Evolutionary conservation across 768 basidiomycete species (phyloP).

Genomic region (Gloeopeniophorella convolvens): DNA sequence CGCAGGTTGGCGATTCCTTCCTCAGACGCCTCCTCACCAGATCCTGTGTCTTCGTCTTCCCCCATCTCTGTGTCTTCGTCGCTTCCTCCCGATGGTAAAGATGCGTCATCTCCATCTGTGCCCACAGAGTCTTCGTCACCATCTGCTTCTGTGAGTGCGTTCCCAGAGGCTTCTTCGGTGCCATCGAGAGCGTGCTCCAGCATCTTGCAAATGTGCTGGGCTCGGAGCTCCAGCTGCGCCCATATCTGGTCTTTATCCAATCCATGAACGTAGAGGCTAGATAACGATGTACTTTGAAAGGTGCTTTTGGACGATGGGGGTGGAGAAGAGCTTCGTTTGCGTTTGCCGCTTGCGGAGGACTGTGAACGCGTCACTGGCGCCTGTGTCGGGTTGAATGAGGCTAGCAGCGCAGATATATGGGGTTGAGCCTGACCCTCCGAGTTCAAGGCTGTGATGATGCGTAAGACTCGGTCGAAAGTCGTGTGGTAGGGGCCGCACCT

Average conservation of each 20-base stretch:
- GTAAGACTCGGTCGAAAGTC: too few relatives aligned
- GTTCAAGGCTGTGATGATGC: constrained; percentile 60
- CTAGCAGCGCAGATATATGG: constrained; percentile 58
- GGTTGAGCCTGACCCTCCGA: constrained; percentile 61
- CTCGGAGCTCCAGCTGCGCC: constrained; percentile 86
- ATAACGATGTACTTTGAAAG: constrained; percentile 62
- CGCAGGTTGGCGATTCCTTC: constrained; percentile 25
- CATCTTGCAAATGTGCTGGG: constrained; percentile 61
- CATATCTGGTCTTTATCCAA: constrained; percentile 88
- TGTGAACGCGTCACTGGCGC: constrained; percentile 75
- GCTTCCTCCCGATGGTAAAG: constrained; percentile 2
- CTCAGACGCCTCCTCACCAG: constrained; percentile 21
- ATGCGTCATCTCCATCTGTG: constrained; percentile 25
- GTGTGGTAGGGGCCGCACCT: too few relatives aligned
- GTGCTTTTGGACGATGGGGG: constrained; percentile 25
- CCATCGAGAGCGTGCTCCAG: constrained; percentile 61
- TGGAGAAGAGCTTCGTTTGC: constrained; percentile 37
- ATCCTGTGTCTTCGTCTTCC: constrained; percentile 22
- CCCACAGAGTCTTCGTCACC: constrained; percentile 27
- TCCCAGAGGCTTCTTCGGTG: constrained; percentile 28
- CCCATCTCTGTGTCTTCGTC: constrained; percentile 27
- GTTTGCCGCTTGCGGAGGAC: constrained; percentile 37
- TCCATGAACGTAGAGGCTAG: constrained; percentile 65
- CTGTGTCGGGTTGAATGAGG: constrained; percentile 57
- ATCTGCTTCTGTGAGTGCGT: constrained; percentile 26